phyloP scores from a whole-genome alignment of 306 rosid genomes.

The Lathyrus sativus region DNA sequence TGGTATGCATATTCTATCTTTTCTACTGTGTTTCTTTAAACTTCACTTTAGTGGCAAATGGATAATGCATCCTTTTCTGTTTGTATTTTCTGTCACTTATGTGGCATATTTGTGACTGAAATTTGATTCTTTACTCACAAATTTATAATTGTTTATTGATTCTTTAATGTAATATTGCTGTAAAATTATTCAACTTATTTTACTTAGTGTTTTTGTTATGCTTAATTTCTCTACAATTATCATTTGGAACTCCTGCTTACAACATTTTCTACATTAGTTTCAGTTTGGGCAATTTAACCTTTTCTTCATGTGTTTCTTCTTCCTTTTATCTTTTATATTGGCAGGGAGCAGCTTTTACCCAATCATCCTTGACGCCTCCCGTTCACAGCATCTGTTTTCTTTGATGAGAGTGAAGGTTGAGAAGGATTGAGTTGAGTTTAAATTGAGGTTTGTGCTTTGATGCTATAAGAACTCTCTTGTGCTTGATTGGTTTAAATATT shows the following conservation, averaged over 20 bases:
- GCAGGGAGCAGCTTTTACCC: neutral
- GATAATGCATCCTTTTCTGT: too few species aligned
- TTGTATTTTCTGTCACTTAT: too few species aligned
- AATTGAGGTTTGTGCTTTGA: neutral
- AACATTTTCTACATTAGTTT: neutral
- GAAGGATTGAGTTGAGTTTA: neutral
- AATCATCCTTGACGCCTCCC: neutral
- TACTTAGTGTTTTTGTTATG: too few species aligned
- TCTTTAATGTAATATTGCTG: too few species aligned
- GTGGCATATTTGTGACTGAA: too few species aligned
- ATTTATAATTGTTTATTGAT: too few species aligned
- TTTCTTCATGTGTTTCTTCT: neutral
- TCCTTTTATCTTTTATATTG: neutral
- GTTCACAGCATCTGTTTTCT: slow-evolving; percentile 2
- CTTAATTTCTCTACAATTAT: neutral
- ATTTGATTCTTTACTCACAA: too few species aligned
- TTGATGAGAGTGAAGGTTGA: neutral
- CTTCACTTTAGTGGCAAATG: too few species aligned
- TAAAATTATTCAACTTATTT: too few species aligned
- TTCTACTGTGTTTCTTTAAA: too few species aligned
- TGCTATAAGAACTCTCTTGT: neutral
- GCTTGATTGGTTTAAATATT: neutral
- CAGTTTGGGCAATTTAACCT: neutral
- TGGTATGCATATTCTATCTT: too few species aligned
- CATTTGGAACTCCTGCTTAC: neutral